Conservation (phyloP, 1,284 basidiomycete genomes). For the Apiotrichum gamsii region DNA sequence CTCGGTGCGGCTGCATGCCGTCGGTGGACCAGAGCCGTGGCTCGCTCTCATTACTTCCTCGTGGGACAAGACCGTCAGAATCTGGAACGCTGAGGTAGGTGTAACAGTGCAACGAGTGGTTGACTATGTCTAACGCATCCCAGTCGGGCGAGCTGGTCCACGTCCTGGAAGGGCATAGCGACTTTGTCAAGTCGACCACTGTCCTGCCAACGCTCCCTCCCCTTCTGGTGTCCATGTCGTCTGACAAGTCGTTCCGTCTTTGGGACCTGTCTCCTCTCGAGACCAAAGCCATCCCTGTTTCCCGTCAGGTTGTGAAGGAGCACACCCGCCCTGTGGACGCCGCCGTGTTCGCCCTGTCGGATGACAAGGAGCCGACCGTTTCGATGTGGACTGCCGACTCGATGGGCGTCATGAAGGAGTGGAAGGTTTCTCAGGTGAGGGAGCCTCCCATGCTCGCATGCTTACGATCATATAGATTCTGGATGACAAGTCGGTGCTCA, state of each 20-base stretch:
- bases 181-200: conserved; percentile 77
- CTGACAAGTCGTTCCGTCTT: conserved; percentile 80
- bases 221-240: conserved; percentile 76
- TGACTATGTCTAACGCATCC: too few relatives aligned
- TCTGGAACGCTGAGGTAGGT: conserved; percentile 71
- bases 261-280: conserved; percentile 57
- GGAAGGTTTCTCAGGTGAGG: conserved; percentile 23
- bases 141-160: conserved; percentile 66
- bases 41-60: conserved; percentile 66
- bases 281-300: conserved; percentile 58
- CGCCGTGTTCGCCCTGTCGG: conserved; percentile 44
- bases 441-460: conserved; percentile 2
- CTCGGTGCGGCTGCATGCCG: conserved; percentile 58
- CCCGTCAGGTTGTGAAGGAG: conserved; percentile 42
- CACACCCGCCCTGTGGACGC: conserved; percentile 29
- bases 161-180: conserved; percentile 68
- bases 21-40: conserved; percentile 27
- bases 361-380: conserved; percentile 34
- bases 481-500: conserved; percentile 5
- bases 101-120: too few relatives aligned
- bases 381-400: conserved; percentile 72
- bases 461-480: conserved; percentile 45
- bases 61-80: conserved; percentile 83
- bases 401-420: conserved; percentile 67
- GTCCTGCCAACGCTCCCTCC: conserved; percentile 55